Evolutionary conservation across 768 basidiomycete species (phyloP), one percentile per base, ranked within the genome.

Genomic region (Mycena kentingensis): DNA sequence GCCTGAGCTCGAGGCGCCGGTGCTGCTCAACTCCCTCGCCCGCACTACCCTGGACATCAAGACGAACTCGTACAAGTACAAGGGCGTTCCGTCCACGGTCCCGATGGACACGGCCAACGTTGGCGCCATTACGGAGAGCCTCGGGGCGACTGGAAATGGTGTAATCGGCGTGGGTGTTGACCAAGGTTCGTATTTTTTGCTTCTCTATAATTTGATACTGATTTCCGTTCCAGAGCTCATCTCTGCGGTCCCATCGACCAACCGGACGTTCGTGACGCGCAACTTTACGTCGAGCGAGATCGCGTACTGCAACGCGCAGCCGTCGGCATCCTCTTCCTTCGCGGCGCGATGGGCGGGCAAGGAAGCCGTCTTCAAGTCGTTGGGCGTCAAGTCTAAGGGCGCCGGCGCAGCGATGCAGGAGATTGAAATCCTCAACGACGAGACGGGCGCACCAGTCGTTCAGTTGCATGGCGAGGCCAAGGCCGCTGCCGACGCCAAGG

Each of bases 341-440:
- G 96, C 97, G 19, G 95, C 90, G 29, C 89, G 95, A 50, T 99
- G 97, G 96, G 90, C 83, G 25, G 96, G 93, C 46, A 99, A 98
- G 73, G 97, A 98, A 70, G 96, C 95, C 3, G 84, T 89, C 48
- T 98, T 98, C 85, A 98, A 98, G 75, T 90, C 93, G 4, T 80
- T 99, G 1, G 90, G 92, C 19, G 88, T 93, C 37, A 73, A 85
- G 18, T 93, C 91, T 3, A 89, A 92, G 70, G 97, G 97, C 32
- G 96, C 95, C 11, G 90, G 83, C 5, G 95, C 97, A 16, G 78
- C 88, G n/a, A 87, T 98, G 88, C 90, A 90, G 72, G 95, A 98
- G 59, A 98, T 99, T 54, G 97, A 98, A 70, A 94, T 98, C 62
- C 76, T 96, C 52, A 85, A 89, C 39, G 81, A 87, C 13, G 75